phyloP scores from a whole-genome alignment of 2,329 filamentous ascomycete species.

The Fusarium sp. region DNA sequence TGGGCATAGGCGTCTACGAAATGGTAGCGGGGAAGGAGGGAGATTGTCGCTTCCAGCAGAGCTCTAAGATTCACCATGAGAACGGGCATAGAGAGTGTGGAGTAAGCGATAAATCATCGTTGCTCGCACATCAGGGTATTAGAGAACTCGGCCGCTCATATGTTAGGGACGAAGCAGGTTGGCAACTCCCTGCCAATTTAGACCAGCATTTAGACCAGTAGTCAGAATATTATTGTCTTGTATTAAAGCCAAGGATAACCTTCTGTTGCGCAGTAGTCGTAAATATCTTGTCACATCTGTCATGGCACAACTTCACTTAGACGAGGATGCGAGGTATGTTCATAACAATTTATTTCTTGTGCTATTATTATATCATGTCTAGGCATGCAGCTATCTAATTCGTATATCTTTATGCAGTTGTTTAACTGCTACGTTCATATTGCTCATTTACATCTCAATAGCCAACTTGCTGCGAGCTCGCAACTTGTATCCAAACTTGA shows the following conservation, averaged over 20 bases:
- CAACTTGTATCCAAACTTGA: constrained; percentile 37
- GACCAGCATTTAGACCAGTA: too few species aligned
- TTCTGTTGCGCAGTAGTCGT: not conserved
- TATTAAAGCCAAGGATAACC: not conserved
- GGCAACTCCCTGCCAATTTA: not conserved
- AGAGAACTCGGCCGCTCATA: not conserved
- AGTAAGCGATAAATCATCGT: too few species aligned
- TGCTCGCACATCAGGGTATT: not conserved
- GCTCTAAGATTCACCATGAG: too few species aligned
- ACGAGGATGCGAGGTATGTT: not conserved
- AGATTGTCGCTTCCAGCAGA: too few species aligned
- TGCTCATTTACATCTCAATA: constrained; percentile 30
- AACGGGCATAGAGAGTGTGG: too few species aligned
- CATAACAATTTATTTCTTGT: not conserved
- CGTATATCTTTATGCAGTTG: not conserved
- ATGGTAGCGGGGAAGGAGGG: too few species aligned
- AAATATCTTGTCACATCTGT: not conserved
- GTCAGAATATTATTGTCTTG: not conserved
- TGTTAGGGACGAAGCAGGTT: not conserved
- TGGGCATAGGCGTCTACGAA: too few species aligned
- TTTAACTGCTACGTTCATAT: not conserved
- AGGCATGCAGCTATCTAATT: not conserved
- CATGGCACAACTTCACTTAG: not conserved
- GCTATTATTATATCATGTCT: not conserved
- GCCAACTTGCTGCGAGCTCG: constrained; percentile 41